Conservation (phyloP, 2,329 filamentous ascomycete species). For the Penicillium sp. region DNA sequence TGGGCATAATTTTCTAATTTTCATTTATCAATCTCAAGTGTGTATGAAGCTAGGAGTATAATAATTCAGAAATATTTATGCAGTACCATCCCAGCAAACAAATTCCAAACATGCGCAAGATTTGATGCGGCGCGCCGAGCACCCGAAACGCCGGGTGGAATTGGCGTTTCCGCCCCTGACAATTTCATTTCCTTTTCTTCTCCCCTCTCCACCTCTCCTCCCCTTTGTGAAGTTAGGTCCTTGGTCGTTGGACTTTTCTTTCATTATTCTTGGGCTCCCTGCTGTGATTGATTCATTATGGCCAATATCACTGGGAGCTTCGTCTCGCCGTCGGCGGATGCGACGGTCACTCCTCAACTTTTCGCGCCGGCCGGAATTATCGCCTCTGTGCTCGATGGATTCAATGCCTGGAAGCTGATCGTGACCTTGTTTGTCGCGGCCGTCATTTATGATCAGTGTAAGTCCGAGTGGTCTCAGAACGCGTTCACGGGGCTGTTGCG, state of each 20-base stretch:
- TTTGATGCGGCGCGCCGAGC: not conserved
- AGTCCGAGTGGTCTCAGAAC: conserved; percentile 34
- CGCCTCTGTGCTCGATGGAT: conserved; percentile 55
- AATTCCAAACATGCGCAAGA: not conserved
- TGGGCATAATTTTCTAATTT: not conserved
- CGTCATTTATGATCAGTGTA: conserved; percentile 86
- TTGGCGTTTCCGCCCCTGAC: conserved; percentile 24
- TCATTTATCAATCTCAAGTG: not conserved
- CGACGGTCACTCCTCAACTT: conserved; percentile 56
- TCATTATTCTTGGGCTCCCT: not conserved
- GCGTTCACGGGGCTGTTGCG: not conserved
- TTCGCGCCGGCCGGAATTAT: conserved; percentile 44
- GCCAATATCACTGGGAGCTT: conserved; percentile 61
- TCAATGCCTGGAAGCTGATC: conserved; percentile 62
- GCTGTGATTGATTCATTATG: conserved; percentile 25
- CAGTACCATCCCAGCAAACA: not conserved
- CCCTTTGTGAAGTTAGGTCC: not conserved
- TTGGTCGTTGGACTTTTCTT: not conserved
- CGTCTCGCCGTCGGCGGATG: conserved; percentile 63
- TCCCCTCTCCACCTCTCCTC: conserved; percentile 17
- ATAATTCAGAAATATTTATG: not conserved
- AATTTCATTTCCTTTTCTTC: conserved; percentile 11
- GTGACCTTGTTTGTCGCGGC: conserved; percentile 66
- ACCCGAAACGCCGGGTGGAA: conserved; percentile 8
- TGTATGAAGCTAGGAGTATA: not conserved